Conservation (phyloP, 148 eudicot genomes). For the Simmondsia chinensis region DNA sequence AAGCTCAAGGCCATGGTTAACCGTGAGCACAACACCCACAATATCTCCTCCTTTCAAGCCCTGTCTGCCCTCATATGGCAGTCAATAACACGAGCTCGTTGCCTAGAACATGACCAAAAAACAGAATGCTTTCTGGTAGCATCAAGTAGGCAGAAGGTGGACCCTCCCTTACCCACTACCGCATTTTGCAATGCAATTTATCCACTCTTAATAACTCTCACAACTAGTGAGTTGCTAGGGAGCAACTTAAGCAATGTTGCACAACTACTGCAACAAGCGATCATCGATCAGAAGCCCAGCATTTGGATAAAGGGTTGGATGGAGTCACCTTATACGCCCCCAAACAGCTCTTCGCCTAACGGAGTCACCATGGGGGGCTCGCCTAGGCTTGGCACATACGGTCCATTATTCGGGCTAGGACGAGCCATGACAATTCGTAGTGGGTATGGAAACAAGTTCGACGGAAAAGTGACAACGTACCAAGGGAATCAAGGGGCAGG, state of each 20-base stretch:
- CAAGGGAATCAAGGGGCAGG: conserved; percentile 7
- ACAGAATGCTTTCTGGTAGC: background rate
- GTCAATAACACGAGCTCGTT: conserved; percentile 13
- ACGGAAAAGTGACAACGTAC: conserved; percentile 11
- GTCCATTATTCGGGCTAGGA: conserved; percentile 8
- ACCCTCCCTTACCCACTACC: conserved; percentile 7
- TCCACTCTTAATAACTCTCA: background rate
- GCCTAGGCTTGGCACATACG: conserved; percentile 1
- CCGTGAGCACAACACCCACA: background rate
- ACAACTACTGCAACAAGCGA: background rate
- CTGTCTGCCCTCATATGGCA: conserved; percentile 14
- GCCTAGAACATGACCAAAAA: background rate
- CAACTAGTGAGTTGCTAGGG: background rate
- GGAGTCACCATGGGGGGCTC: conserved; percentile 2
- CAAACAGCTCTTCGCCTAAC: background rate
- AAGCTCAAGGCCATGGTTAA: conserved; percentile 13
- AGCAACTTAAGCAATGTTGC: background rate
- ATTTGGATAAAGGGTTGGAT: background rate
- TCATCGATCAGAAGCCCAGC: background rate
- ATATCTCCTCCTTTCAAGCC: conserved; percentile 12
- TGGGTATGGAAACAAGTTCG: background rate
- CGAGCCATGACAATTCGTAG: background rate
- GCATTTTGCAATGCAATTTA: background rate
- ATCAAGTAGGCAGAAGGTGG: conserved; percentile 3
- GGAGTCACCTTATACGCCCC: background rate